phyloP scores from a whole-genome alignment of 768 basidiomycete genomes.

The Collybia nuda region DNA sequence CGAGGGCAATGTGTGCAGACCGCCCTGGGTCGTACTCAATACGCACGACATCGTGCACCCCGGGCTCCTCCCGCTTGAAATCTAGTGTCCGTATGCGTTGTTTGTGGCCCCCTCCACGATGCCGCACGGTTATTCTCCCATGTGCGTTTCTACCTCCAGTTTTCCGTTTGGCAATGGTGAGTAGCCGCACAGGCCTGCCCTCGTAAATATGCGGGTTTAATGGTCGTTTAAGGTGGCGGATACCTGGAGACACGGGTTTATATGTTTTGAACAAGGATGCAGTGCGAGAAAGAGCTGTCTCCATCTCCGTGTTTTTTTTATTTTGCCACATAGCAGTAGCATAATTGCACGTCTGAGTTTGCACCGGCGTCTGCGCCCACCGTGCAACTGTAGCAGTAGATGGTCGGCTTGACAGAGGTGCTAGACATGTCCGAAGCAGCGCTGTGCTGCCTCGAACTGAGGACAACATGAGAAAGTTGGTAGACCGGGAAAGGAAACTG shows the following conservation, averaged over 20 bases:
- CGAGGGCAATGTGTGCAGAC: constrained; percentile 90
- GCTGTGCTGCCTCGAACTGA: constrained; percentile 39
- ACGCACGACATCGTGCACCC: constrained; percentile 85
- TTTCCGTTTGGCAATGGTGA: constrained; percentile 81
- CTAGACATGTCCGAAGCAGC: constrained; percentile 37
- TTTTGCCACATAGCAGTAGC: constrained; percentile 38
- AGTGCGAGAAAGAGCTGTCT: constrained; percentile 48
- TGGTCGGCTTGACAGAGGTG: constrained; percentile 17
- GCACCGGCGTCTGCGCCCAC: not conserved
- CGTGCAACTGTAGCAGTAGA: constrained; percentile 17
- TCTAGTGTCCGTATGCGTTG: constrained; percentile 86
- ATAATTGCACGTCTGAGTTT: constrained; percentile 25
- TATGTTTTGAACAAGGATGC: constrained; percentile 79
- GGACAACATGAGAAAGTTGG: constrained; percentile 38
- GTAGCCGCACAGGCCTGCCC: constrained; percentile 79
- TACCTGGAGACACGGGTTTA: constrained; percentile 83
- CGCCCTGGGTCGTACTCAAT: constrained; percentile 97
- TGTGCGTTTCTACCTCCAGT: constrained; percentile 84
- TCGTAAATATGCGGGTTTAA: constrained; percentile 80
- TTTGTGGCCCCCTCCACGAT: constrained; percentile 89
- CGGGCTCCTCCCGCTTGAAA: constrained; percentile 75
- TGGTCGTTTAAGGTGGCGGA: constrained; percentile 86
- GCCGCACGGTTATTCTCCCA: constrained; percentile 86
- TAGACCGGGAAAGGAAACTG: constrained; percentile 21
- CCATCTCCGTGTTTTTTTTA: constrained; percentile 32